Conservation (phyloP, 768 basidiomycete genomes). For the Trametes villosa region DNA sequence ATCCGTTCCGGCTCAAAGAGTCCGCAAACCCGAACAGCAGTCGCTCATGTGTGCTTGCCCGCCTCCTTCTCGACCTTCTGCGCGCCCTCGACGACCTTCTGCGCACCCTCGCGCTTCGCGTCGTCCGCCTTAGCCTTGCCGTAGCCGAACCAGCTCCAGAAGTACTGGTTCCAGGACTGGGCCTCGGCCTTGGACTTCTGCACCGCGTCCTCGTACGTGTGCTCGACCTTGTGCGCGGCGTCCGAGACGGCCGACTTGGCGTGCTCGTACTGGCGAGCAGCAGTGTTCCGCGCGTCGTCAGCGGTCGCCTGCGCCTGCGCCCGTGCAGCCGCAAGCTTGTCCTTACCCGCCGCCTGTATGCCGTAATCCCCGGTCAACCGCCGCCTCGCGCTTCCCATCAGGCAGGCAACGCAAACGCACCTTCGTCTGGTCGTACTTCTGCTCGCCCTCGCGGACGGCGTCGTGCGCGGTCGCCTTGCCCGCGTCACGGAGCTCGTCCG, state of each 20-base stretch:
- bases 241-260: constrained; percentile 28
- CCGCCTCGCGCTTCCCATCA: not conserved
- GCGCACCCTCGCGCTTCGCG: constrained; percentile 32
- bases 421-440: constrained; percentile 41
- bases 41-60: constrained; percentile 30
- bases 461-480: constrained; percentile 38
- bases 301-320: constrained; percentile 33
- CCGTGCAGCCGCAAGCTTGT: constrained; percentile 34
- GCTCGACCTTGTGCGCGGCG: constrained; percentile 36
- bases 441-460: constrained; percentile 35
- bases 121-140: constrained; percentile 40
- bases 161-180: constrained; percentile 37
- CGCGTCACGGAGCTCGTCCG: constrained; percentile 35
- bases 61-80: constrained; percentile 37
- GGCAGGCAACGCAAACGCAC: constrained; percentile 25
- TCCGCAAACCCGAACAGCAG: not conserved
- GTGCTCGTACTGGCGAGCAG: constrained; percentile 28
- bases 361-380: not conserved
- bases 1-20: not conserved
- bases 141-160: constrained; percentile 46
- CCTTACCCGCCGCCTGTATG: constrained; percentile 28
- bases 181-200: constrained; percentile 34
- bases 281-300: constrained; percentile 33
- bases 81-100: constrained; percentile 34
- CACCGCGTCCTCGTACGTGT: constrained; percentile 34